Percentiles rank a stretch among this genome's conserved stretches.
These are phyloP conservation scores for Pyrus pyrifolia DNA, from an alignment of 306 rosid genomes.

Conservation along the genomic window DNA sequence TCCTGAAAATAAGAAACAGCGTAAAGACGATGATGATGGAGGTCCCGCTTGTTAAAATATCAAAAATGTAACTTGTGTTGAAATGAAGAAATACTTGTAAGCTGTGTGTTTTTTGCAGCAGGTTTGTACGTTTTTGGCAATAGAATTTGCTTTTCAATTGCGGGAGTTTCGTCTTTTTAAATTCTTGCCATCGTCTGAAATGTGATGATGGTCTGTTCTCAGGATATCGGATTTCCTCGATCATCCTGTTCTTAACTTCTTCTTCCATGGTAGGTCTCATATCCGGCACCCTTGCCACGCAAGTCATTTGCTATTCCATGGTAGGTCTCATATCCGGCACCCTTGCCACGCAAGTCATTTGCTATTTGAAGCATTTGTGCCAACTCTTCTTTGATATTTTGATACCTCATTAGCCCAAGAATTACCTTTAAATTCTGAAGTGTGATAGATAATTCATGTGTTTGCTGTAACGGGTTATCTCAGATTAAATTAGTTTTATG, in stretches of 20 bases:
- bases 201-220: no score
- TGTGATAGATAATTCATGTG: no score
- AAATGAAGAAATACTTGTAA: conserved; percentile 3
- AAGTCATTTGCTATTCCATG: conserved; percentile 88
- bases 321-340: conserved; percentile 70
- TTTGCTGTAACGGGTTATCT: no score
- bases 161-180: no score
- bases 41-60: conserved; percentile 3
- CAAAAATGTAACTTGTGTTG: conserved; percentile 11
- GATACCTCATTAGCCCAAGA: conserved; percentile 25
- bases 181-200: no score
- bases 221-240: conserved; percentile 34
- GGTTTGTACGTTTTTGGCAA: neutral
- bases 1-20: no score
- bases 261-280: conserved; percentile 76
- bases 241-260: conserved; percentile 42
- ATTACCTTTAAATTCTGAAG: conserved; percentile 1
- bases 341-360: conserved; percentile 79
- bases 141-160: neutral
- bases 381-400: conserved; percentile 75
- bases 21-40: no score
- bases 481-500: no score
- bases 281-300: conserved; percentile 70
- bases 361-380: conserved; percentile 93
- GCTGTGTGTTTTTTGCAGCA: neutral